These are phyloP conservation scores for Achaetomium macrosporum DNA, from an alignment of 2,329 filamentous ascomycete species.

Conservation along the genomic window DNA sequence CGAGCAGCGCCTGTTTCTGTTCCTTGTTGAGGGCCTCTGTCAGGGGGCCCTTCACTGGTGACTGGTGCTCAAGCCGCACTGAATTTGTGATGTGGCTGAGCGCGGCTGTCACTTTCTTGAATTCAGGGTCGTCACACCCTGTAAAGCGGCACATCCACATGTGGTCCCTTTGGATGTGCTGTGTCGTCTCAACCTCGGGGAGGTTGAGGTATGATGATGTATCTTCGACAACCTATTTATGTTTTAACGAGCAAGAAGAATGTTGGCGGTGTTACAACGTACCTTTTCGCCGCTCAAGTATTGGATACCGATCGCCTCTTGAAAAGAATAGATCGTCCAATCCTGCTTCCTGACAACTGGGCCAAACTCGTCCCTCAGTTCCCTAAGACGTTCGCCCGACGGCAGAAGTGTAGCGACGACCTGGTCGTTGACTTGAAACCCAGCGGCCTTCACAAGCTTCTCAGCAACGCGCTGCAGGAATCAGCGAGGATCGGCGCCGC, in stretches of 20 bases:
- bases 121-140: constrained; percentile 22
- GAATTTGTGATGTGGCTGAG: not conserved
- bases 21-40: not conserved
- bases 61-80: not conserved
- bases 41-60: not conserved
- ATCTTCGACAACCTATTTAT: constrained; percentile 31
- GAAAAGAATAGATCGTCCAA: constrained; percentile 34
- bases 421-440: constrained; percentile 29
- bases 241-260: no score
- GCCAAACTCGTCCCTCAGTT: constrained; percentile 29
- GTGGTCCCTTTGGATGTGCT: constrained; percentile 32
- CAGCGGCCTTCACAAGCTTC: constrained; percentile 14
- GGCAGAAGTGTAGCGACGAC: constrained; percentile 32
- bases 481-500: constrained; percentile 24
- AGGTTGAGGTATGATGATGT: constrained; percentile 32
- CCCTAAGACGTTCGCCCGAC: constrained; percentile 28
- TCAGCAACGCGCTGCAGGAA: constrained; percentile 20
- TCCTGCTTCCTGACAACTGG: constrained; percentile 26
- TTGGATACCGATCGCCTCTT: constrained; percentile 23
- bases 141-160: constrained; percentile 34
- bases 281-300: no score
- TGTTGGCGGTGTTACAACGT: not conserved
- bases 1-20: constrained; percentile 16
- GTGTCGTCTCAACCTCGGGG: constrained; percentile 27
- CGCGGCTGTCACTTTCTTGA: constrained; percentile 1